Percentiles rank a stretch among this genome's conserved stretches.
phyloP scores from a whole-genome alignment of 805 yeast species.

The Phaffomyces thermotolerans region DNA sequence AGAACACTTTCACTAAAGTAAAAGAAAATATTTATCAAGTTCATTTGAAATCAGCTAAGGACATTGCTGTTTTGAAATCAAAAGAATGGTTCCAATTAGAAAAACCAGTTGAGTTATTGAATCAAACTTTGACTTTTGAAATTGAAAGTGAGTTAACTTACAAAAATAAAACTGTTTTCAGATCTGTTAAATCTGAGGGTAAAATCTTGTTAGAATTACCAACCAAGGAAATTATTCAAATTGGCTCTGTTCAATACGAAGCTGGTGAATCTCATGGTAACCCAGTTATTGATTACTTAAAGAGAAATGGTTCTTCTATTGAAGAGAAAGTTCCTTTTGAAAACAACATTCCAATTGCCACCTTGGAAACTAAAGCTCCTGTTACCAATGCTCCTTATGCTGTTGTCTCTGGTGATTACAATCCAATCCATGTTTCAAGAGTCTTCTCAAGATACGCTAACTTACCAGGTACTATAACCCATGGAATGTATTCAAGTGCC shows the following conservation, averaged over 20 bases:
- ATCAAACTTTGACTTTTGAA: conserved; percentile 81
- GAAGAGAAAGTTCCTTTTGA: conserved; percentile 93
- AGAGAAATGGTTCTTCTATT: conserved; percentile 85
- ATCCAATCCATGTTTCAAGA: conserved; percentile 96
- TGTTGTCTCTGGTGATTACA: conserved; percentile 94
- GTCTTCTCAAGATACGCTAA: conserved; percentile 90
- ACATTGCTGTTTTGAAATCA: conserved; percentile 85
- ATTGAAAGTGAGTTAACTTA: conserved; percentile 77
- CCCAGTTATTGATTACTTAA: conserved; percentile 91
- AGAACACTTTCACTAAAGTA: conserved; percentile 85
- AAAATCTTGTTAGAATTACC: conserved; percentile 82
- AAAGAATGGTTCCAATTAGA: conserved; percentile 97
- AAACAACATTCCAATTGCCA: conserved; percentile 77
- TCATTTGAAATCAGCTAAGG: conserved; percentile 66
- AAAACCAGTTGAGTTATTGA: conserved; percentile 60
- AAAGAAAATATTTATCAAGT: conserved; percentile 85
- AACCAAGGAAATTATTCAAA: conserved; percentile 78
- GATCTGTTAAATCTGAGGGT: conserved; percentile 80
- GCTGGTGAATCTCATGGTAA: conserved; percentile 94
- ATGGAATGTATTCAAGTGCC: conserved; percentile 98
- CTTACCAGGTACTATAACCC: conserved; percentile 96
- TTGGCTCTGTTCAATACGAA: conserved; percentile 78
- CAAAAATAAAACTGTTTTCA: conserved; percentile 68
- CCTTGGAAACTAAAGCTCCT: conserved; percentile 67
- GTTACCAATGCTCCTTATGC: conserved; percentile 96